Evolutionary conservation across 306 rosid genomes (phyloP), one percentile per base, ranked within the genome.

Genomic region (Prunus davidiana): DNA sequence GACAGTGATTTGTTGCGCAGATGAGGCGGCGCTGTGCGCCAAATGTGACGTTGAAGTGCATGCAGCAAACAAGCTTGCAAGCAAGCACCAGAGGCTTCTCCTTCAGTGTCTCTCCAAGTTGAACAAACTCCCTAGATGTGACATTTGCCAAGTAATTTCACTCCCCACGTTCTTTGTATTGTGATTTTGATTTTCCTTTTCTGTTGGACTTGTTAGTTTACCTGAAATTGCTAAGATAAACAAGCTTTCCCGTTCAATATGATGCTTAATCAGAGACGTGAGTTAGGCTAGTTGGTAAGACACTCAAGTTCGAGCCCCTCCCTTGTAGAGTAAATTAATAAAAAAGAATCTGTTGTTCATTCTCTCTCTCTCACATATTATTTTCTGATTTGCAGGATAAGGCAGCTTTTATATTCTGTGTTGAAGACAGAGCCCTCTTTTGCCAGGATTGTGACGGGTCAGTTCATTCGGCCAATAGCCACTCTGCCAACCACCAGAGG

Each of bases 51-150:
- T 90, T 6, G 97, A 95, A 79, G 97, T 95, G 77, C 99, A 95
- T 85, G 97, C 97, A 22, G 99, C 99, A 0, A 95, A 95, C 78
- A 95, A 90, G 89, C 97, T 95, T 10, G 99, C 99, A 46, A 95
- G 97, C 83, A 95, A 95, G 81, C 97, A 95, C 78, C 99, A 92
- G 79, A 86, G 99, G 87, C 97, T 95, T 82, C 97, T 85, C 27
- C 97, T 95, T 78, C 85, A 95, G 45, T 84, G 82, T 78, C 85
- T 88, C 47, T 92, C 99, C 20, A 85, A 38, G 43, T 38, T 38
- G 43, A 38, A 79, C 78, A 92, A 95, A 87, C 96, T 95, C 70
- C 99, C 99, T 11, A 90, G 77, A 79, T 95, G 99, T 79, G 99
- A 95, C 67, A 92, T 95, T 20, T 95, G 99, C 85, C 97, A 95